These are phyloP conservation scores for Talaromyces atroroseus DNA, from an alignment of 2,329 filamentous ascomycete genomes.

Conservation along the genomic window DNA sequence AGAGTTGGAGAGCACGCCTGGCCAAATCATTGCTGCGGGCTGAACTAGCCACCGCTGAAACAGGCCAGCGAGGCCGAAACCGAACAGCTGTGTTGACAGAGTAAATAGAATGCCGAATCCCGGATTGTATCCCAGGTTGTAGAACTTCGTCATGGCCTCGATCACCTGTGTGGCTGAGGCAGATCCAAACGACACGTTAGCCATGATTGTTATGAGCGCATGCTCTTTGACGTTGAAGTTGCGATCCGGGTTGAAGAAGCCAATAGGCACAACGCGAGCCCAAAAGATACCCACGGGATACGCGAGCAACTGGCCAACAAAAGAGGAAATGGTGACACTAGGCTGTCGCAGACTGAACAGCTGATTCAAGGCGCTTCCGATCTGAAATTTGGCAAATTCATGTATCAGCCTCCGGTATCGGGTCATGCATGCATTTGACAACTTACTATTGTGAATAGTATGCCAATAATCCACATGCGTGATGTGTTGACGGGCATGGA, in stretches of 20 bases:
- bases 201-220: conserved; percentile 42
- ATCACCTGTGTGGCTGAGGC: conserved; percentile 35
- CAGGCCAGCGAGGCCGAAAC: conserved; percentile 59
- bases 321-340: conserved; percentile 34
- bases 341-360: conserved; percentile 36
- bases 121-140: conserved; percentile 53
- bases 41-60: conserved; percentile 53
- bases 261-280: conserved; percentile 36
- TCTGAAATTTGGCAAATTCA: conserved; percentile 15
- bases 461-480: conserved; percentile 35
- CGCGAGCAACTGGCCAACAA: conserved; percentile 40
- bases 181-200: conserved; percentile 45
- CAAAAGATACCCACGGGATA: conserved; percentile 41
- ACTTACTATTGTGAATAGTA: conserved; percentile 34
- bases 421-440: background rate
- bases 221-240: conserved; percentile 39
- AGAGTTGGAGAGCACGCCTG: conserved; percentile 49
- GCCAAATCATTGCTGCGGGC: conserved; percentile 63
- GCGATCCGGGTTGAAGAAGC: conserved; percentile 38
- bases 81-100: conserved; percentile 58
- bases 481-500: conserved; percentile 29
- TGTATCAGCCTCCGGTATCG: background rate
- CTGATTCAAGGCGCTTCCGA: conserved; percentile 35
- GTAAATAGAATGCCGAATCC: conserved; percentile 56
- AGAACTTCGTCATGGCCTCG: conserved; percentile 44